Evolutionary conservation across 306 rosid genomes (phyloP).

Genomic region (Ammopiptanthus mongolicus): DNA sequence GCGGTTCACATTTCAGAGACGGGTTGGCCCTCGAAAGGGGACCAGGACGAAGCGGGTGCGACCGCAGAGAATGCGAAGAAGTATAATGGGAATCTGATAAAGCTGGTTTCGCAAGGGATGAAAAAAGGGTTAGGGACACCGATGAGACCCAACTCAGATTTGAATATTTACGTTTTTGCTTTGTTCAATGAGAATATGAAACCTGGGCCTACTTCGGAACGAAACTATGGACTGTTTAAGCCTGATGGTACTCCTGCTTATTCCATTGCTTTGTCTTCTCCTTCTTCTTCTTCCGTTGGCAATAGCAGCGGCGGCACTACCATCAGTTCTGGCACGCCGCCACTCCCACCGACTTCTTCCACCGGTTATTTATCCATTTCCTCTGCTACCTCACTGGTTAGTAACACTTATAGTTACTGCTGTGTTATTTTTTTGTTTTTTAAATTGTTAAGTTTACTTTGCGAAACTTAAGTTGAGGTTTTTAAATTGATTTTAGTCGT

Average conservation of each 20-base stretch:
- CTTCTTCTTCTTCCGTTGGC: neutral
- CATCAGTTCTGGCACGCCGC: neutral
- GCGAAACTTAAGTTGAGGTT: no score
- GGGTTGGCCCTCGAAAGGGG: constrained; percentile 99
- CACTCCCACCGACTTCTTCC: constrained; percentile 44
- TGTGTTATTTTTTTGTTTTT: neutral
- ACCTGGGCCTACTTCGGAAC: constrained; percentile 91
- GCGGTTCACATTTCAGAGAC: constrained; percentile 94
- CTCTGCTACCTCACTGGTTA: constrained; percentile 53
- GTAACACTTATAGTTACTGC: neutral
- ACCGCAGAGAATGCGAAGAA: constrained; percentile 76
- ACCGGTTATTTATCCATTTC: constrained; percentile 82
- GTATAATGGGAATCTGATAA: constrained; percentile 78
- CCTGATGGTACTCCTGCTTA: constrained; percentile 83
- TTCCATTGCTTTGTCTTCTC: constrained; percentile 38
- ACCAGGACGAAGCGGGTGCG: constrained; percentile 76
- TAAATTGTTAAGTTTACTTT: no score
- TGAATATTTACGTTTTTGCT: constrained; percentile 89
- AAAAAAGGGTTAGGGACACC: constrained; percentile 67
- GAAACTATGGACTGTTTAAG: constrained; percentile 87
- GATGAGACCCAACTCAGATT: constrained; percentile 57
- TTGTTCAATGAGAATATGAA: constrained; percentile 93
- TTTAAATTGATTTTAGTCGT: no score
- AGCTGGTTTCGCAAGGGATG: constrained; percentile 31
- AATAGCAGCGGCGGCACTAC: neutral